Conservation (phyloP, 768 basidiomycete species). For the Lactifluus rugatus region DNA sequence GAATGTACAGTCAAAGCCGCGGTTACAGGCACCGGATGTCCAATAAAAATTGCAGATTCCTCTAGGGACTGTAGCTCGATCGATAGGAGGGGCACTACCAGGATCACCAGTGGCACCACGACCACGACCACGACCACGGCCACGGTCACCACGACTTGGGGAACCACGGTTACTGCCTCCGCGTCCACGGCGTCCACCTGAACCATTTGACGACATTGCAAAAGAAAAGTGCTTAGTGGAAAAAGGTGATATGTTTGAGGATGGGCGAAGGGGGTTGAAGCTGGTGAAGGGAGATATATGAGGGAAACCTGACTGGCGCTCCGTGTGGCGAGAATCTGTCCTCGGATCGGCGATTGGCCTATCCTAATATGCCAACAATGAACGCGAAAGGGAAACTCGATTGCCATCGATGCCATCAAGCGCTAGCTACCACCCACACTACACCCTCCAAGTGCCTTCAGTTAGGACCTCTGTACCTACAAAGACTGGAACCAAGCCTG, state of each 20-base stretch:
- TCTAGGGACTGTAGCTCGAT: slow-evolving; percentile 14
- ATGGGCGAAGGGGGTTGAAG: neutral
- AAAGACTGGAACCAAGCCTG: too few relatives aligned
- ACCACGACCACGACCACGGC: slow-evolving; percentile 11
- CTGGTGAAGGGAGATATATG: neutral
- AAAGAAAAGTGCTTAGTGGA: neutral
- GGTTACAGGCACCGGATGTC: slow-evolving; percentile 24
- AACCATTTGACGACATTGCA: slow-evolving; percentile 4
- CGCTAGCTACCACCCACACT: too few relatives aligned
- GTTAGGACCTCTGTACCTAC: too few relatives aligned
- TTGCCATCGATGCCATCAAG: too few relatives aligned
- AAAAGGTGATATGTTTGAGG: neutral
- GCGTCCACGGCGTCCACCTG: neutral
- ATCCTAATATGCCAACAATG: neutral
- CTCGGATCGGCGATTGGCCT: neutral
- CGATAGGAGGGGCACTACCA: slow-evolving; percentile 3
- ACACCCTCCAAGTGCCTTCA: too few relatives aligned
- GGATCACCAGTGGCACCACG: neutral
- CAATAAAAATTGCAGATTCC: slow-evolving; percentile 26
- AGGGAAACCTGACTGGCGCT: neutral
- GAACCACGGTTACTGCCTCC: neutral
- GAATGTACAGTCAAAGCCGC: slow-evolving; percentile 24
- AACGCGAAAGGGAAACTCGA: too few relatives aligned
- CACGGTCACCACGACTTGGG: slow-evolving; percentile 2
- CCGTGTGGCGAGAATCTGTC: slow-evolving; percentile 2